Evolutionary conservation across 352 stramenopile genomes (phyloP), one percentile per base, ranked within the genome.

Genomic region (Phytophthora meadii): DNA sequence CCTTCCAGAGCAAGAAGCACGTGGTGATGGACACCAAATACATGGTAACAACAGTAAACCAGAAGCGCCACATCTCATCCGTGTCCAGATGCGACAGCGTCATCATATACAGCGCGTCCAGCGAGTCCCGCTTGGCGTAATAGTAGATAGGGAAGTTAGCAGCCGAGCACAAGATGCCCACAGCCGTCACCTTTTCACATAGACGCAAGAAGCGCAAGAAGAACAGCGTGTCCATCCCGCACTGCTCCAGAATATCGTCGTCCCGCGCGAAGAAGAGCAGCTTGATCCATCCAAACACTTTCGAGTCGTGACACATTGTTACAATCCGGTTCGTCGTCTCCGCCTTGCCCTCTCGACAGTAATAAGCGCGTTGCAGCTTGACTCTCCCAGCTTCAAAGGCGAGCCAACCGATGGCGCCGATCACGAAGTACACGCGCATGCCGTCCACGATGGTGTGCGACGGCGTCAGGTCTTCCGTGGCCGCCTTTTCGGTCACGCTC

Each of bases 141-240:
- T 82, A 92, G 60, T 95, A 95, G n/a, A 93, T 77, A 24, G 87
- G 87, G 64, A 95, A 95, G 34, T 87, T 79, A 37, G 67, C 81
- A 5, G 50, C 72, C n/a, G 84, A 93, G 42, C 91, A 66, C 24
- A 87, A 1, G 3, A 95, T 68, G 8, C 71, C 77, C 32, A 89
- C 72, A 6, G 58, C 65, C 34, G 87, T 82, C 4, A 95, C 64
- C 55, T 95, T 95, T 47, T 92, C 78, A 48, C 81, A 87, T 3
- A 95, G 46, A 5, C 80, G 61, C 55, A 93, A 10, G 40, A 95
- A 93, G 24, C 87, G 87, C 34, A 95, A 59, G 30, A 92, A 90
- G 61, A 93, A 90, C 27, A 95, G 74, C 57, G 87, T 92, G 64
- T 93, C 84, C 61, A 95, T 81, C 7, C 87, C 87, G 54, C 87